Base-by-base conservation (phyloP, 805 yeast genomes). In the Hanseniaspora lindneri region DNA sequence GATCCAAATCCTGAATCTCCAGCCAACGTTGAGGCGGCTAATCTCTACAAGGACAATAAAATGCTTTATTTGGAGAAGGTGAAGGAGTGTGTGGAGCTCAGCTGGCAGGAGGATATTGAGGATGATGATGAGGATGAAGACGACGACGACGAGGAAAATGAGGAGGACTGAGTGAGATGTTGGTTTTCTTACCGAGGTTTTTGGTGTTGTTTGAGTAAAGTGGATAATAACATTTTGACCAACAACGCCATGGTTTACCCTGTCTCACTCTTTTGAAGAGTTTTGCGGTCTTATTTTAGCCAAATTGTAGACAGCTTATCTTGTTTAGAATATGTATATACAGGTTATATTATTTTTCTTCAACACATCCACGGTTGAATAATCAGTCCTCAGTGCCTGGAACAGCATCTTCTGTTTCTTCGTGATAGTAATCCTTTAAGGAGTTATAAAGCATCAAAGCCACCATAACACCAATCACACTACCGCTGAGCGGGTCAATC, bases 11-110 rank as follows among this genome's bases (percentile, higher is more conserved):
- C 88, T 41, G 79, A 88, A 46, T 83, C 95, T 21, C 98, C 98
- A 1, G 98, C 98, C 1, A 92, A 92, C 58, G 97, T 85, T 6
- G 98, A 92, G 65, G 97, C 97, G 4, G 96, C 98, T 1, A 88
- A 86, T 54, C 69, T 92, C 59, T 92, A 86, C 67, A 84, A 85
- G 63, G 98, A 92, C 63, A 97, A 92, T 63, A 79, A 94, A 54
- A 80, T 88, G 24, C 96, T 88, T 66, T 92, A 92, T 62, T 76
- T 80, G 48, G 86, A 86, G 62, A 70, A 96, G 54, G 98, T 92
- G 16, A 77, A 94, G 55, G 94, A 87, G 62, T 86, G 96, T 0
- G 98, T 92, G 33, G 98, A 92, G 57, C 80, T 75, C 54, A 83
- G 94, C 57, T 88, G 96, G 96, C 80, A 79, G 41, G 95, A 85